A percentile compares a stretch with the other conserved stretches of the same genome.
phyloP scores from a whole-genome alignment of 2,329 filamentous ascomycete species.

The Paracamarosporium sp. region DNA sequence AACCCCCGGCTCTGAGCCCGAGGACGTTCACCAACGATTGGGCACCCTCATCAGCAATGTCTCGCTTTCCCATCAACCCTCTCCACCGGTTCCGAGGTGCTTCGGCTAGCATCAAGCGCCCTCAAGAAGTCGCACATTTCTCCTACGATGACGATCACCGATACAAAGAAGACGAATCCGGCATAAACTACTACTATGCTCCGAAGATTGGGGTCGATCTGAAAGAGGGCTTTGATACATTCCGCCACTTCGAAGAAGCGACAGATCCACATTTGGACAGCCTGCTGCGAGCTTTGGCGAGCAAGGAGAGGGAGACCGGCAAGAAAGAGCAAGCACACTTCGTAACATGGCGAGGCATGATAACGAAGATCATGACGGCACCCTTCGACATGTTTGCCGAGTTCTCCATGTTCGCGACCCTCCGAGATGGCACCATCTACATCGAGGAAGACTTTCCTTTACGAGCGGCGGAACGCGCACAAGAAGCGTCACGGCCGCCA shows the following conservation, averaged over 20 bases:
- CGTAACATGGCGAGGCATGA: conserved; percentile 96
- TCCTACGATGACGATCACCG: conserved; percentile 87
- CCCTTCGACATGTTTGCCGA: conserved; percentile 82
- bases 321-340: conserved; percentile 77
- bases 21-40: background rate
- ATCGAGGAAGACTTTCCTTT: conserved; percentile 88
- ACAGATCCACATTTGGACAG: conserved; percentile 88
- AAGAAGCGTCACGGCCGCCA: conserved; percentile 41
- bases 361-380: conserved; percentile 93
- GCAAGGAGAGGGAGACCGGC: conserved; percentile 72
- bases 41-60: background rate
- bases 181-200: conserved; percentile 87
- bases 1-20: background rate
- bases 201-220: conserved; percentile 75
- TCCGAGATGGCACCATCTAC: conserved; percentile 80
- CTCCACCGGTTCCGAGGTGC: conserved; percentile 41
- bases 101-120: conserved; percentile 43
- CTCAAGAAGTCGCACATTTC: conserved; percentile 87
- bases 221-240: conserved; percentile 80
- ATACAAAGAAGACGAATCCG: conserved; percentile 78
- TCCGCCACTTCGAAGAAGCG: conserved; percentile 81
- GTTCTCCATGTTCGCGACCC: conserved; percentile 95
- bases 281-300: conserved; percentile 76
- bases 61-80: conserved; percentile 37
- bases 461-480: conserved; percentile 67